These are phyloP conservation scores for Mucor circinelloides DNA, from an alignment of 371 early-diverging fungal species.

Conservation along the genomic window DNA sequence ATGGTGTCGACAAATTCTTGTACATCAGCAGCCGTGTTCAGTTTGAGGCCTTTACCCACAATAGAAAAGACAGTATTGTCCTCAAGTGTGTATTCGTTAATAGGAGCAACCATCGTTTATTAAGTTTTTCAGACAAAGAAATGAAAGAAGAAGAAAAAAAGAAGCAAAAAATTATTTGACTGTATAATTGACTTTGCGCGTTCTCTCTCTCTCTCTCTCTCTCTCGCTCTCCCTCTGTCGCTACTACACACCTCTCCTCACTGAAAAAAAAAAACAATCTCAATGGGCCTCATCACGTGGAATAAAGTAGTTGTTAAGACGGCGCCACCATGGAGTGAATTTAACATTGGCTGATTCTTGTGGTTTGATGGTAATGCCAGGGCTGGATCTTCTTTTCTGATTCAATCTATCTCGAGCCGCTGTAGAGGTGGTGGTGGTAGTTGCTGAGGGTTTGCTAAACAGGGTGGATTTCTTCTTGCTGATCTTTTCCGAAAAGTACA, in stretches of 20 bases:
- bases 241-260: too few species aligned
- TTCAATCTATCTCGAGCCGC: background rate
- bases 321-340: conserved; percentile 9
- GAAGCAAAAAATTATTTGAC: background rate
- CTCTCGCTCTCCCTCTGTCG: background rate
- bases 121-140: background rate
- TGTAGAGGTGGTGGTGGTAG: background rate
- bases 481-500: conserved; percentile 11
- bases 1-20: conserved; percentile 75
- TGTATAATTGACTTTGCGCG: background rate
- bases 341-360: background rate
- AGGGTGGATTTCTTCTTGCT: conserved; percentile 3
- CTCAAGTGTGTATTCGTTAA: conserved; percentile 43
- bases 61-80: conserved; percentile 62
- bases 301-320: background rate
- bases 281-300: background rate
- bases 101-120: conserved; percentile 37
- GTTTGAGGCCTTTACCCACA: conserved; percentile 74
- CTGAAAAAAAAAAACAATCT: background rate
- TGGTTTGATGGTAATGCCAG: conserved; percentile 1
- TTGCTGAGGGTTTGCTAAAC: background rate
- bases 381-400: conserved; percentile 1
- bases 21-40: conserved; percentile 85
- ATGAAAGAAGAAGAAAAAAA: background rate
- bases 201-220: background rate